Base-by-base conservation (phyloP, 768 basidiomycete species). In the Boletus bicolor region DNA sequence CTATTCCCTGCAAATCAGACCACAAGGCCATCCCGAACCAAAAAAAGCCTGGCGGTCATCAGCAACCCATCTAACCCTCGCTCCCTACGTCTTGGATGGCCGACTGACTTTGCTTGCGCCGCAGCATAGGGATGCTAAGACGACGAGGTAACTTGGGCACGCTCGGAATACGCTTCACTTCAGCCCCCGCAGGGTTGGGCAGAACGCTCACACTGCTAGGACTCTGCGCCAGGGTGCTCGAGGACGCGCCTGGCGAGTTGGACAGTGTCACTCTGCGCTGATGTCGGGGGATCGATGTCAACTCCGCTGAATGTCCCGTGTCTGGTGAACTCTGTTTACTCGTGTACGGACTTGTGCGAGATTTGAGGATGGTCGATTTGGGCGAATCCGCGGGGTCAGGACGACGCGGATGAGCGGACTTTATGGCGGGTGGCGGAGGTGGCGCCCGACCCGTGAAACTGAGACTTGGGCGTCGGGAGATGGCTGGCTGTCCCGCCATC, bases 81-180 rank as follows among this genome's bases (percentile, higher is more conserved):
- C 37, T 36, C 42, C 35, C 61, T 6, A 4, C 44, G 5, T 42
- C 57, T 36, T 15, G 53, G 7, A 57, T 19, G 7, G 41, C 56
- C 3, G 53, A 30, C 44, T 56, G 59, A 54, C 62, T 56, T n/a
- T 65, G 65, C 51, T 68, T 72, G 26, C 70, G 68, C 17, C 68
- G 60, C 39, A 70, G 50, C 52, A 68, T 56, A 0, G 65, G 68
- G 21, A 72, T 70, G 43, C 70, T 70, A 30, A 70, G 54, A 24
- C 64, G 59, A 39, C 65, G 70, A 1, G 65, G 68, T 15, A 70
- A 28, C 54, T 44, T 68, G 14, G 68, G 70, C 39, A 59, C 21
- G 45, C 61, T 69, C 35, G 65, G 58, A 6, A 50, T 39, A 5
- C 53, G 63, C 54, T 54, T 68, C 35, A 49, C 42, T 14, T 56